Evolutionary conservation across 2,329 filamentous ascomycete genomes (phyloP).

Genomic region (Talaromyces marneffei): DNA sequence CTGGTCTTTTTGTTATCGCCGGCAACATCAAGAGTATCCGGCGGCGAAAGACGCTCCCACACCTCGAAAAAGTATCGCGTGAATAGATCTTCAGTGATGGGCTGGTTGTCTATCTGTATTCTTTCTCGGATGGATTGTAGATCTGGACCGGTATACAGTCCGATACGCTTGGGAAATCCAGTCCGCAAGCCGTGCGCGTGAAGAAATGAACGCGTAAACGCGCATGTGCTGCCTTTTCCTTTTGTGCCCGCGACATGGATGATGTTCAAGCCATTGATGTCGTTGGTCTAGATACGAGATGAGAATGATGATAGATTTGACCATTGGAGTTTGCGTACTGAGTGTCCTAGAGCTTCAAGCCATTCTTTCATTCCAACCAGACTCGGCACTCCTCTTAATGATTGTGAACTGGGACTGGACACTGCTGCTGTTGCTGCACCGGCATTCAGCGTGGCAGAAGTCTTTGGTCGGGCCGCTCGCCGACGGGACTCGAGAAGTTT

Average conservation of each 20-base stretch:
- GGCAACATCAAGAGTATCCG: neutral
- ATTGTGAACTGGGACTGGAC: neutral
- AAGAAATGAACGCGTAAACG: slow-evolving; percentile 52
- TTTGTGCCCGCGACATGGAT: slow-evolving; percentile 71
- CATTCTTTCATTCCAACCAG: slow-evolving; percentile 29
- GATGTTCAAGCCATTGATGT: slow-evolving; percentile 58
- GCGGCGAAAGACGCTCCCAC: slow-evolving; percentile 30
- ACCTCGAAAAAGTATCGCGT: slow-evolving; percentile 27
- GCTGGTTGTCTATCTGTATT: slow-evolving; percentile 32
- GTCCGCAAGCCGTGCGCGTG: slow-evolving; percentile 28
- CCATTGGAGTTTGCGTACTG: slow-evolving; percentile 17
- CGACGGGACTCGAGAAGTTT: slow-evolving; percentile 20
- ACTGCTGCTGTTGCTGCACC: neutral
- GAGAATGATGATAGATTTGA: slow-evolving; percentile 1
- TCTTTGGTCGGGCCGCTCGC: slow-evolving; percentile 19
- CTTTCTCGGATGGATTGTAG: slow-evolving; percentile 30
- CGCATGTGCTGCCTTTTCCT: slow-evolving; percentile 68
- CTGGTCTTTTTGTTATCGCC: slow-evolving; percentile 16
- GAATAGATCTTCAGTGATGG: slow-evolving; percentile 22
- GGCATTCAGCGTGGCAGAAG: neutral
- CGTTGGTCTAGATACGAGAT: slow-evolving; percentile 24
- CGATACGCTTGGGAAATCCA: slow-evolving; percentile 18
- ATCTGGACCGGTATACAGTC: slow-evolving; percentile 25
- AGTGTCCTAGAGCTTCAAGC: slow-evolving; percentile 27
- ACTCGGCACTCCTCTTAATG: slow-evolving; percentile 24